Evolutionary conservation across 192 early-diverging fungal species (phyloP).

Genomic region (Linnemannia exigua): DNA sequence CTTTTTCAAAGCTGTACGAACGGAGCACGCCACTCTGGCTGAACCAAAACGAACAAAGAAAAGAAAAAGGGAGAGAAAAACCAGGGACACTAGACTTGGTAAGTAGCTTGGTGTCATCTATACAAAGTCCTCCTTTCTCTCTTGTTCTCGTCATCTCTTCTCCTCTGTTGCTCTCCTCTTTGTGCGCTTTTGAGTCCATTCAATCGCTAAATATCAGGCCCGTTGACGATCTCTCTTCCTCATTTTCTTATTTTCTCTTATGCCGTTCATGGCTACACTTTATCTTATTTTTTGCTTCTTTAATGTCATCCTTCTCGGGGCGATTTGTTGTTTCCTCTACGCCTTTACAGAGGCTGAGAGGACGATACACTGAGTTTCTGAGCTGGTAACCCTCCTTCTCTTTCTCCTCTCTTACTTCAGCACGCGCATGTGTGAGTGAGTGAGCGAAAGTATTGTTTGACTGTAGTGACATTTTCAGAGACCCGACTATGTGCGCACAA

Average conservation of each 20-base stretch:
- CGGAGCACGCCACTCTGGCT: background rate
- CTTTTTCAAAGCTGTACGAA: background rate
- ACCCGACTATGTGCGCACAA: background rate
- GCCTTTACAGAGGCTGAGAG: too few relatives aligned
- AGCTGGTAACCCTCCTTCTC: background rate
- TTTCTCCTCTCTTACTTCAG: background rate
- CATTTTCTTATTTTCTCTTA: background rate
- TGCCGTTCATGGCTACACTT: background rate
- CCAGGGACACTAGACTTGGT: background rate
- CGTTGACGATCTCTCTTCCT: background rate
- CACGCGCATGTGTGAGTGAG: background rate
- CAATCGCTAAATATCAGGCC: background rate
- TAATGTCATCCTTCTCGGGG: background rate
- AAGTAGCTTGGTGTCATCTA: background rate
- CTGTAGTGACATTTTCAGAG: background rate
- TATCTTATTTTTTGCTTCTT: background rate
- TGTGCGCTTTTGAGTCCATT: too few relatives aligned
- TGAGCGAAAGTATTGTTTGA: background rate
- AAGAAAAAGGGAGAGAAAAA: background rate
- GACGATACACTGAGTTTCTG: background rate
- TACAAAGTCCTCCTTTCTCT: background rate
- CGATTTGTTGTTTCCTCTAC: background rate
- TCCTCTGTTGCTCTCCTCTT: background rate
- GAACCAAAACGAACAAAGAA: background rate
- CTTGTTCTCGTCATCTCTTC: background rate